Base-by-base conservation (phyloP, 306 rosid species). In the Canavalia ensiformis region DNA sequence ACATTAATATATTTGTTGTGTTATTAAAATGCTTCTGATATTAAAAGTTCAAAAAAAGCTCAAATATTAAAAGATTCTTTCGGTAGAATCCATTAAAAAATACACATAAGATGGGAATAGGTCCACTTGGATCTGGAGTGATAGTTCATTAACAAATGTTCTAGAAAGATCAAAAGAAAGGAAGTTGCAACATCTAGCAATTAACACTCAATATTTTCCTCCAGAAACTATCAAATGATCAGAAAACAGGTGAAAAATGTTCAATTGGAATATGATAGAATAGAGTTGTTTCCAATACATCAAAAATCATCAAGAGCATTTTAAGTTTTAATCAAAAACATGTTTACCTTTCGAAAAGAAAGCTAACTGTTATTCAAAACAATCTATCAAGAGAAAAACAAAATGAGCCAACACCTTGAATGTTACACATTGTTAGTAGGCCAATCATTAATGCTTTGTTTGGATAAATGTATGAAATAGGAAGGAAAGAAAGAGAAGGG, bases 361-460 rank as follows among this genome's bases (percentile, higher is more conserved):
- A 13, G 3, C 3, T 8, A n/a, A 42, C 42, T 29, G 57, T 12
- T 54, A 30, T 68, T 7, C 51, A 49, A 62, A 67, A 34, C 8
- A 55, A 55, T 44, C 68, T 2, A 68, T 55, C 9, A 66, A 76
- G 33, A 76, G 30, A 28, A 75, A 44, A 52, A 76, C n/a, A 28
- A 75, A 44, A 52, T 66, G 39, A 66, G 41, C 37, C 13, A 51
- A 41, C 30, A 34, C 8, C 4, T 63, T 73, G 49, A 52, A 42
- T 41, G 62, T 74, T 74, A 55, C 65, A 18, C 25, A 18, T 18
- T 18, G 25, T 18, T 18, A 18, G 25, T 18, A 18, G 25, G 25
- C 25, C 25, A 18, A 18, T 18, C 25, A 18, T 18, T 18, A 18
- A 18, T 18, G 25, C 25, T 18, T 18, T 18, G 25, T 18, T 18